These are phyloP conservation scores for Lumnitzera racemosa DNA, from an alignment of 345 rosid species.

Conservation along the genomic window DNA sequence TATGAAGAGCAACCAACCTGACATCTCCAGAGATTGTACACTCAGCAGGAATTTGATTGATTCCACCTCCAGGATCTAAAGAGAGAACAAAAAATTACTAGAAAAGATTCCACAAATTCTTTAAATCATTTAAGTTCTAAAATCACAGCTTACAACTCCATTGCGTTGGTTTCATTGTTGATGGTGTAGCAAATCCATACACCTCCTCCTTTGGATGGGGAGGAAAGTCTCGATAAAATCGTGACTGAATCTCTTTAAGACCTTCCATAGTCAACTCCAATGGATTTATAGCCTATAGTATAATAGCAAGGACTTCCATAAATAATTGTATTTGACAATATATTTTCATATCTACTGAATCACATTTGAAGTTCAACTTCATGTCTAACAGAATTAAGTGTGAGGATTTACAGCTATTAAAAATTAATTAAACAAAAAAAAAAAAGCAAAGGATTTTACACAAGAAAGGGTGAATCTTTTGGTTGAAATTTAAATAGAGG, in stretches of 20 bases:
- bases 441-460: no score
- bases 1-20: slow-evolving; percentile 39
- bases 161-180: slow-evolving; percentile 98
- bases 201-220: slow-evolving; percentile 68
- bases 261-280: slow-evolving; percentile 93
- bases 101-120: slow-evolving; percentile 10
- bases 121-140: slow-evolving; percentile 3
- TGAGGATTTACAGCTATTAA: no score
- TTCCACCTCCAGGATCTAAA: slow-evolving; percentile 94
- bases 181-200: slow-evolving; percentile 91
- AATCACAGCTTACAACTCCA: slow-evolving; percentile 67
- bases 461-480: no score
- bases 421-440: no score
- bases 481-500: no score
- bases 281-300: slow-evolving; percentile 98
- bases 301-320: slow-evolving; percentile 15
- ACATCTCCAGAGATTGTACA: slow-evolving; percentile 88
- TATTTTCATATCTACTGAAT: no score
- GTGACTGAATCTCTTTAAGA: slow-evolving; percentile 63
- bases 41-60: slow-evolving; percentile 94
- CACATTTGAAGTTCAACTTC: no score
- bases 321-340: no score
- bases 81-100: slow-evolving; percentile 12
- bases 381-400: no score
- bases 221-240: slow-evolving; percentile 86